Base-by-base conservation (phyloP, 768 basidiomycete genomes). In the Russula abietina region DNA sequence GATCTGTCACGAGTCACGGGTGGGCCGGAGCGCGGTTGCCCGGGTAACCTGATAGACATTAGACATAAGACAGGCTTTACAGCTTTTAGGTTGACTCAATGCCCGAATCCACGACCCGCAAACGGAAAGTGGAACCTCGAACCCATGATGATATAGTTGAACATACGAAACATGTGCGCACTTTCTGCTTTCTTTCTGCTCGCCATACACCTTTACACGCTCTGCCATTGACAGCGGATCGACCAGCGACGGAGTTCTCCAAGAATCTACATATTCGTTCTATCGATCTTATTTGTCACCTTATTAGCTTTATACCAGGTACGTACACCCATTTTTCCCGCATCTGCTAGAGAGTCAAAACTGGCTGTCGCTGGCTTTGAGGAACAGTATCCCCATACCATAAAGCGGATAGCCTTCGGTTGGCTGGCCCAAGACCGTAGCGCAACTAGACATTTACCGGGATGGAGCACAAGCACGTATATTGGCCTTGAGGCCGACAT, bases 401-500 rank as follows among this genome's bases (percentile, higher is more conserved):
- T 39, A 39, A 57, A 22, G 22, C 61, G 39, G 19, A n/a, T 22
- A 14, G 17, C 51, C 38, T 30, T 22, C n/a, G 10, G 50, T 33
- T 66, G 67, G 61, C 53, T 67, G 28, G 59, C 61, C 6, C 53
- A 55, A 45, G 49, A 58, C 2, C 28, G 41, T 14, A 45, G 17
- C 11, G 6, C 51, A 2, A 16, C 26, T 14, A n/a, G 28, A 26
- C 17, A 43, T 36, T 38, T 73, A 30, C 69, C 70, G 24, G 72
- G 72, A 10, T 57, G 58, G 51, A 65, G 61, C n/a, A 54, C 53
- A 30, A 61, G 57, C 3, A 49, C 26, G 5, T 59, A 43, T 38
- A 50, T 70, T n/a, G 70, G 71, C 22, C 77, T 83, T 59, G 56
- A 71, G 19, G 83, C 86, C 0, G 93, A 95, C 70, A 70, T 77